Conservation (phyloP, 768 basidiomycete species). For the Atractiella rhizophila region DNA sequence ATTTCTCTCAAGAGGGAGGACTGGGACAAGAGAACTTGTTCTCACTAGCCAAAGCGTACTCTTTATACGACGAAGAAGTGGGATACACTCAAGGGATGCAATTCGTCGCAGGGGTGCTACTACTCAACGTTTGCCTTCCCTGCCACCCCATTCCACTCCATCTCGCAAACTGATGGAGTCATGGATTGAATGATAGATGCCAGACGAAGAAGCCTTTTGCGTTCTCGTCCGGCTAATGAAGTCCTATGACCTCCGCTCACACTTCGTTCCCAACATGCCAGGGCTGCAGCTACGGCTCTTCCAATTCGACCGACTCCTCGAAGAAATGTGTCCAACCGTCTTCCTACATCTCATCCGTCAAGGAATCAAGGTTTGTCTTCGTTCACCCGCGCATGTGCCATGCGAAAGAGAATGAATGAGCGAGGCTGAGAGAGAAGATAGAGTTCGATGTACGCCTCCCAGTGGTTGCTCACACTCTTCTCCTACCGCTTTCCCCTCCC, state of each 20-base stretch:
- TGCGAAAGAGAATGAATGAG: too few relatives aligned
- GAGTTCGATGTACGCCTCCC: slow-evolving; percentile 93
- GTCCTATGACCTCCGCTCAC: slow-evolving; percentile 80
- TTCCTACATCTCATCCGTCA: slow-evolving; percentile 82
- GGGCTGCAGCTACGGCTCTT: slow-evolving; percentile 69
- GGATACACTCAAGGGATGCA: slow-evolving; percentile 95
- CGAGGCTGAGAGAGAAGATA: too few relatives aligned
- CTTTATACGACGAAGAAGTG: slow-evolving; percentile 60
- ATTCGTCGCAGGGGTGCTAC: slow-evolving; percentile 76
- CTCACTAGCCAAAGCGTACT: slow-evolving; percentile 94
- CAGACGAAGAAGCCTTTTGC: slow-evolving; percentile 95
- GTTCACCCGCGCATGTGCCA: too few relatives aligned
- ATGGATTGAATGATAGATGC: slow-evolving; percentile 43
- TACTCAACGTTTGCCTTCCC: slow-evolving; percentile 44
- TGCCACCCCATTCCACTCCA: neutral
- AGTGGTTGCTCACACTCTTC: slow-evolving; percentile 96
- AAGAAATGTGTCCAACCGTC: slow-evolving; percentile 73
- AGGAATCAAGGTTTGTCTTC: slow-evolving; percentile 87
- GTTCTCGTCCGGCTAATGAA: slow-evolving; percentile 84
- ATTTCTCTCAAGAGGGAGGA: slow-evolving; percentile 80
- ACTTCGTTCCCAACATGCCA: slow-evolving; percentile 98
- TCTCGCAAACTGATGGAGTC: neutral
- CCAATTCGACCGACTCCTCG: slow-evolving; percentile 80
- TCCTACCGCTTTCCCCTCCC: slow-evolving; percentile 78
- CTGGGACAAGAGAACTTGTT: slow-evolving; percentile 93